Base-by-base conservation (phyloP, 495 filamentous ascomycete genomes). In the Amphirosellinia nigrospora region DNA sequence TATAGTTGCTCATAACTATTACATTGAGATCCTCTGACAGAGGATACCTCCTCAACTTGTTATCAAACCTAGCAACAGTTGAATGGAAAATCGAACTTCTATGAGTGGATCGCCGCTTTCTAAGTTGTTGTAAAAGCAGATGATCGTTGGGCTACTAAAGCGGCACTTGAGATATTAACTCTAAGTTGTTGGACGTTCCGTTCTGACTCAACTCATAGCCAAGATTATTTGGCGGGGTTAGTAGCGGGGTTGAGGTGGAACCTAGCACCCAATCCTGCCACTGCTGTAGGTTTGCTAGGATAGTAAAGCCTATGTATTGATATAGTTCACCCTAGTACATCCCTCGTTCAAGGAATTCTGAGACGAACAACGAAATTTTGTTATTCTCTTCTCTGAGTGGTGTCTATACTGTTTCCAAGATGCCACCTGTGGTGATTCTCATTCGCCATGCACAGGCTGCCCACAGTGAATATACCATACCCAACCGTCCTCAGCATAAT, bases 361-460 rank as follows among this genome's bases (percentile, higher is more conserved):
- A 41, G 23, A 7, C 36, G 4, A n/a, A 32, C 19, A 61, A 1
- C 21, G 16, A 26, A 21, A 19, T 6, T 28, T 26, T 41, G 23
- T 58, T 0, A 0, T 21, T 36, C 2, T 58, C 5, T 58, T 36
- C 16, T 36, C 7, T 2, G 23, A 34, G 15, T 3, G 13, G 16
- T n/a, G n/a, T 19, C 0, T 36, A 2, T 58, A 58, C 16, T 36
- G 4, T 26, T 23, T n/a, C 19, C 1, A 45, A 68, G 46, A 86
- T 86, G 84, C 69, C 82, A 36, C 82, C 83, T 19, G 79, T 76
- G 4, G 72, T 85, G 26, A 80, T 86, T 71, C 73, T 86, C 10
- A 84, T 86, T 53, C 79, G 84, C 50, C 84, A 86, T 65, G 84
- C 80, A 34, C 76, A 86, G 78, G 84, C 84, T 45, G 36, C 80